Percentiles rank a stretch among this genome's conserved stretches.
phyloP scores from a whole-genome alignment of 2,329 filamentous ascomycete genomes.

The Penicillium sp. region DNA sequence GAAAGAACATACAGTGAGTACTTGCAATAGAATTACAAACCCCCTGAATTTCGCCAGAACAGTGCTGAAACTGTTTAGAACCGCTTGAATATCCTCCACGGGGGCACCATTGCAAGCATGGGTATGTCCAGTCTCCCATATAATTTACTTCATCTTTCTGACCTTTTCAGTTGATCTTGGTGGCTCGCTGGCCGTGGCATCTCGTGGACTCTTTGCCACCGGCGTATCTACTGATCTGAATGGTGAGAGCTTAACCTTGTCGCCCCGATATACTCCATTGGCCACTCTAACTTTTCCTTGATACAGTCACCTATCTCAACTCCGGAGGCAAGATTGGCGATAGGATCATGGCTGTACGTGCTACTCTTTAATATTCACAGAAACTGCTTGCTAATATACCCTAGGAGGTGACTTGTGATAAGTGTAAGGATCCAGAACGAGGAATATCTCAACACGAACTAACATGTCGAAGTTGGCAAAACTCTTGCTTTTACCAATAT shows the following conservation, averaged over 20 bases:
- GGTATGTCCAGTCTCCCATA: conserved; percentile 28
- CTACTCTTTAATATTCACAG: neutral
- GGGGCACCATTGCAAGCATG: conserved; percentile 61
- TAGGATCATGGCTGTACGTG: conserved; percentile 48
- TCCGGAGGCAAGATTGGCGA: conserved; percentile 60
- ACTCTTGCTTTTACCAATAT: conserved; percentile 60
- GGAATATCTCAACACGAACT: too few species aligned
- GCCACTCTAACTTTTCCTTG: neutral
- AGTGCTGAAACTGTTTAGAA: conserved; percentile 44
- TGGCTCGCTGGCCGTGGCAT: conserved; percentile 61
- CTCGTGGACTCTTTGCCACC: conserved; percentile 58
- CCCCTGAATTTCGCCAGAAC: too few species aligned
- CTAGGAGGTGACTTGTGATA: conserved; percentile 58
- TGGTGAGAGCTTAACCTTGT: conserved; percentile 27
- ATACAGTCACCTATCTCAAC: conserved; percentile 55
- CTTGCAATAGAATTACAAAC: too few species aligned
- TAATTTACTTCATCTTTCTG: neutral
- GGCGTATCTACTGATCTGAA: conserved; percentile 63
- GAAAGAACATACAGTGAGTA: conserved; percentile 57
- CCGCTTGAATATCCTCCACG: conserved; percentile 60
- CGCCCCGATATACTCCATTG: too few species aligned
- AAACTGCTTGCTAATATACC: conserved; percentile 13
- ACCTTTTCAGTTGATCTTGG: conserved; percentile 53
- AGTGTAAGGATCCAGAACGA: too few species aligned
- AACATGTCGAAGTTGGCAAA: conserved; percentile 51